Base-by-base conservation (phyloP, 768 basidiomycete species). In the Kwoniella sp. region DNA sequence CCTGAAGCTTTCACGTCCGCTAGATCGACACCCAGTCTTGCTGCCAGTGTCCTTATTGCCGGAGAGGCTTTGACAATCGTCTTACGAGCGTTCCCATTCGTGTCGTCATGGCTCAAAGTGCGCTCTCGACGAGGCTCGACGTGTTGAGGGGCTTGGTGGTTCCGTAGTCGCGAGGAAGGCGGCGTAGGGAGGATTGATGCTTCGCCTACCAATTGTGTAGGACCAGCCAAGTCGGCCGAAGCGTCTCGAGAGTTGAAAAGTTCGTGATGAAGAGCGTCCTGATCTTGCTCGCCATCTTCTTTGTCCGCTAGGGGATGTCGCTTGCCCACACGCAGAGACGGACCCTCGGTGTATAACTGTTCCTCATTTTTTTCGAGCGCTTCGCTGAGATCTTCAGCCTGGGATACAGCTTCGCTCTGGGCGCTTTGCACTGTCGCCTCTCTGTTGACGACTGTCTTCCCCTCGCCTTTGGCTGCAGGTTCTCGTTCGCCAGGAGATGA, bases 41-140 rank as follows among this genome's bases (percentile, higher is more conserved):
- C 58, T n/a, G 76, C 76, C 4, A 75, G 59, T 2, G 70, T 75
- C 12, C 76, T 56, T 11, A 78, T 69, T 0, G 76, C 74, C 38
- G 76, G 76, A 22, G 73, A 74, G 17, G 76, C 68, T 51, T 65
- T 64, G 26, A 71, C 62, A 1, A 67, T 66, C 34, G 15, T 47
- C 55, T 45, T 61, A 7, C n/a, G 17, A 23, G 28, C 31, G 17
- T 30, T 23, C 15, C 15, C 17, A 26, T 23, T 53, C 3, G 41
- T 13, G 9, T 55, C 31, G 1, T 29, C 31, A 17, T 23, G 9
- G 13, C 30, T 37, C 25, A 12, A 23, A 12, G 34, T 20, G 22
- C 31, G 25, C 25, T 28, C 38, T 37, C 41, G 53, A 28, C 54
- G 37, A 30, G 11, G 20, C 29, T 63, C 28, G 13, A 56, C 54